These are phyloP conservation scores for Hamamelis virginiana DNA, from an alignment of 164 flowering plant genomes.

Conservation along the genomic window DNA sequence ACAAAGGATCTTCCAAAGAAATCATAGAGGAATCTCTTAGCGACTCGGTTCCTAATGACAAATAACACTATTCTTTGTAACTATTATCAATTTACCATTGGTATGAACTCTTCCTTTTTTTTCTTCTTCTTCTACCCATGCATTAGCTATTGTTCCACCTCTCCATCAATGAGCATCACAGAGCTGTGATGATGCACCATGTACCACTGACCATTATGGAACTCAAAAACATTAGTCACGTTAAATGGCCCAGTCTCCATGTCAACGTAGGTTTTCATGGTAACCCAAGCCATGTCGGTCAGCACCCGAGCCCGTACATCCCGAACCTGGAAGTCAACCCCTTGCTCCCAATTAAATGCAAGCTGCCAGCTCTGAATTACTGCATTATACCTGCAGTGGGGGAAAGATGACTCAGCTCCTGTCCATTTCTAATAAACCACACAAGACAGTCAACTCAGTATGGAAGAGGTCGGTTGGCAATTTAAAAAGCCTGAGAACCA, in stretches of 20 bases:
- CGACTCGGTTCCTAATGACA: slow-evolving; percentile 10
- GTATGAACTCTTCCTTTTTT: slow-evolving; percentile 9
- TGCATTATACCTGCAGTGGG: slow-evolving; percentile 50
- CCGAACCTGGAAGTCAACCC: slow-evolving; percentile 60
- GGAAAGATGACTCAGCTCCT: neutral
- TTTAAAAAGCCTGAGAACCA: no score
- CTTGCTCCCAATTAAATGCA: slow-evolving; percentile 66
- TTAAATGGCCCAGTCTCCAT: slow-evolving; percentile 56
- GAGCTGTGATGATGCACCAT: slow-evolving; percentile 98
- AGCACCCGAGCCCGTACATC: slow-evolving; percentile 77
- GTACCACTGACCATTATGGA: slow-evolving; percentile 74
- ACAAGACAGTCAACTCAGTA: neutral
- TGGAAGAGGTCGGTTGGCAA: neutral
- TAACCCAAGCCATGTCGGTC: slow-evolving; percentile 93
- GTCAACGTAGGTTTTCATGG: slow-evolving; percentile 73
- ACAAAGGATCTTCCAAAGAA: slow-evolving; percentile 12
- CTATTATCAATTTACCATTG: slow-evolving; percentile 14
- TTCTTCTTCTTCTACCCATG: slow-evolving; percentile 23
- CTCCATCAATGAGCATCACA: slow-evolving; percentile 48
- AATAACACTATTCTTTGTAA: slow-evolving; percentile 16
- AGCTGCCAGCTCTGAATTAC: slow-evolving; percentile 81
- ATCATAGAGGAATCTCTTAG: slow-evolving; percentile 11
- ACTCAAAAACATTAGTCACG: slow-evolving; percentile 81
- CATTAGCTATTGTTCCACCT: slow-evolving; percentile 44
- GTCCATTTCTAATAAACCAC: neutral